Percentiles rank a stretch among this genome's conserved stretches.
Conservation (phyloP, 805 yeast species). For the Saturnispora dispora region DNA sequence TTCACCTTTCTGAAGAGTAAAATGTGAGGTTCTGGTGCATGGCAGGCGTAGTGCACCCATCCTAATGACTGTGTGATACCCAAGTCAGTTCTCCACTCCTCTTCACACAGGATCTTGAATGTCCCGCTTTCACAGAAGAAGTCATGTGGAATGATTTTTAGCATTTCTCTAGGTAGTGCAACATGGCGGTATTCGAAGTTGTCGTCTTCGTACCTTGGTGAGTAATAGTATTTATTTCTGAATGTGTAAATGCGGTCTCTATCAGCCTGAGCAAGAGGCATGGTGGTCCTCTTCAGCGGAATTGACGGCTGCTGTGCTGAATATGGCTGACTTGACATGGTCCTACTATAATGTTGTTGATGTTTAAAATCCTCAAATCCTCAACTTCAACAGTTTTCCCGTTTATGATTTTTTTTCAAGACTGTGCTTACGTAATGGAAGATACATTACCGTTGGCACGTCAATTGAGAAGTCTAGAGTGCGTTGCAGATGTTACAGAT, state of each 20-base stretch:
- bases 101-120: conserved; percentile 79
- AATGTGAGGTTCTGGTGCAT: conserved; percentile 98
- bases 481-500: not conserved
- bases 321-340: conserved; percentile 46
- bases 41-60: conserved; percentile 97
- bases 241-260: conserved; percentile 81
- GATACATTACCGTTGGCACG: conserved; percentile 51
- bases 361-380: not conserved
- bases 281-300: conserved; percentile 23
- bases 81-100: conserved; percentile 91
- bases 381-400: not conserved
- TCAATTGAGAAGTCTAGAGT: not conserved
- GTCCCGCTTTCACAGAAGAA: conserved; percentile 95
- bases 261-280: conserved; percentile 76
- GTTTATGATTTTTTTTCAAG: not conserved
- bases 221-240: conserved; percentile 89
- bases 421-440: conserved; percentile 31
- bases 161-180: conserved; percentile 91
- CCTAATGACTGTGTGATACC: conserved; percentile 97
- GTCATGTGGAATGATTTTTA: conserved; percentile 87
- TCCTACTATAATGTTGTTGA: conserved; percentile 49
- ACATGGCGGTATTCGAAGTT: conserved; percentile 92
- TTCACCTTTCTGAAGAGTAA: conserved; percentile 69
- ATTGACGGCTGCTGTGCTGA: not conserved
- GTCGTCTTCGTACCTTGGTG: conserved; percentile 89